Conservation (phyloP, 495 filamentous ascomycete genomes). For the Trypethelium eluteriae region DNA sequence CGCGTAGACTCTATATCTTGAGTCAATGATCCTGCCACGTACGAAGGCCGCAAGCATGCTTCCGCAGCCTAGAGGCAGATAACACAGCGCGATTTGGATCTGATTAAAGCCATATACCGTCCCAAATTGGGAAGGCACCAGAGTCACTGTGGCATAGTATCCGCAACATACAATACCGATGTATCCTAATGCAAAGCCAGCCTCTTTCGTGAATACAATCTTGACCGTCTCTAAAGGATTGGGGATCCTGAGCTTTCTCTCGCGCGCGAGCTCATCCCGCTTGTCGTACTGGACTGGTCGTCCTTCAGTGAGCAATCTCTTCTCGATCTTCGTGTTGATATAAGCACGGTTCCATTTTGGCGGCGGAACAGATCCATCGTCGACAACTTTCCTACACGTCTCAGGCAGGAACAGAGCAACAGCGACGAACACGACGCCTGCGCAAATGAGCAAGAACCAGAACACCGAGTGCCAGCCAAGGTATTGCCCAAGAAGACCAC, state of each 20-base stretch:
- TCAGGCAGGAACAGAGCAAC: slow-evolving; percentile 63
- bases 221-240: slow-evolving; percentile 27
- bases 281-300: not conserved
- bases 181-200: slow-evolving; percentile 27
- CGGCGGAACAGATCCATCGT: slow-evolving; percentile 41
- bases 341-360: slow-evolving; percentile 9
- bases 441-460: slow-evolving; percentile 18
- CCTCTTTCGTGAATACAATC: slow-evolving; percentile 30
- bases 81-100: slow-evolving; percentile 42
- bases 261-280: slow-evolving; percentile 4
- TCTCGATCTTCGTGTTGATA: not conserved
- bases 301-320: not conserved
- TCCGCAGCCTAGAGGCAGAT: slow-evolving; percentile 41
- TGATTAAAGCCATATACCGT: slow-evolving; percentile 38
- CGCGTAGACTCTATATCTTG: slow-evolving; percentile 30
- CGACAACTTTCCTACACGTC: slow-evolving; percentile 58
- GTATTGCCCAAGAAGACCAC: slow-evolving; percentile 22
- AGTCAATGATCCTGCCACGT: slow-evolving; percentile 38
- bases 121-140: slow-evolving; percentile 30
- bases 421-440: slow-evolving; percentile 12
- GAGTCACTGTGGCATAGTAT: slow-evolving; percentile 23
- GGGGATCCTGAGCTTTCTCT: slow-evolving; percentile 20
- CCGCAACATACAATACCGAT: slow-evolving; percentile 30
- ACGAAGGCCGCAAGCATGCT: slow-evolving; percentile 34
- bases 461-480: slow-evolving; percentile 21